Evolutionary conservation across 2,329 filamentous ascomycete genomes (phyloP).

Genomic region (Madurella mycetomatis): DNA sequence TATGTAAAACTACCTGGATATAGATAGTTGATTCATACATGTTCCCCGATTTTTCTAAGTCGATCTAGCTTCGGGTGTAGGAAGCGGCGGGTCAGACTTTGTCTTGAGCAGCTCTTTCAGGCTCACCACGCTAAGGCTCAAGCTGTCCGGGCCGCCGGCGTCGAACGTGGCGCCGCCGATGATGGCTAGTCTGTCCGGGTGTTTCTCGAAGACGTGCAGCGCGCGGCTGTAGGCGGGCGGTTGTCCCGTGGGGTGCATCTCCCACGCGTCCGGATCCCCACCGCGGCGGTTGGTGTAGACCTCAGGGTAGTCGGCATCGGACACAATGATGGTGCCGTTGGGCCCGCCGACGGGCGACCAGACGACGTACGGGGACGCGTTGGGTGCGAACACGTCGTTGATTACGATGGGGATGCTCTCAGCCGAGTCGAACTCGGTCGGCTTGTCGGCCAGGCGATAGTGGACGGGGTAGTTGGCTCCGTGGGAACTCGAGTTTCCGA

Average conservation of each 20-base stretch:
- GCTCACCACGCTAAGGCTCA: conserved; percentile 16
- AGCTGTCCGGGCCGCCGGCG: conserved; percentile 7
- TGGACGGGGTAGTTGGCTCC: conserved; percentile 39
- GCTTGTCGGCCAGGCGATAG: conserved; percentile 40
- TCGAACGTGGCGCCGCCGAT: conserved; percentile 29
- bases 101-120: conserved; percentile 10
- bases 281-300: conserved; percentile 41
- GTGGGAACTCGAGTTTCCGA: conserved; percentile 28
- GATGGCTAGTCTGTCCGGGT: conserved; percentile 31
- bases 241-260: conserved; percentile 28
- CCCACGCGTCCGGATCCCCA: conserved; percentile 37
- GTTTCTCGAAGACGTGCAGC: conserved; percentile 24
- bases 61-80: no score
- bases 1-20: no score
- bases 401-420: conserved; percentile 32
- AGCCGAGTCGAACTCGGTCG: conserved; percentile 35
- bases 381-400: conserved; percentile 31
- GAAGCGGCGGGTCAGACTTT: neutral
- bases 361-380: conserved; percentile 39
- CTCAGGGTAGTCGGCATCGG: conserved; percentile 33
- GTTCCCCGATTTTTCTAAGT: no score
- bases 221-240: conserved; percentile 29
- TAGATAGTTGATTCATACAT: no score
- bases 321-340: conserved; percentile 42
- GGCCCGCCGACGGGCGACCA: conserved; percentile 40